These are phyloP conservation scores for Pinus albicaulis DNA, from an alignment of 75 land plant species.

Conservation along the genomic window DNA sequence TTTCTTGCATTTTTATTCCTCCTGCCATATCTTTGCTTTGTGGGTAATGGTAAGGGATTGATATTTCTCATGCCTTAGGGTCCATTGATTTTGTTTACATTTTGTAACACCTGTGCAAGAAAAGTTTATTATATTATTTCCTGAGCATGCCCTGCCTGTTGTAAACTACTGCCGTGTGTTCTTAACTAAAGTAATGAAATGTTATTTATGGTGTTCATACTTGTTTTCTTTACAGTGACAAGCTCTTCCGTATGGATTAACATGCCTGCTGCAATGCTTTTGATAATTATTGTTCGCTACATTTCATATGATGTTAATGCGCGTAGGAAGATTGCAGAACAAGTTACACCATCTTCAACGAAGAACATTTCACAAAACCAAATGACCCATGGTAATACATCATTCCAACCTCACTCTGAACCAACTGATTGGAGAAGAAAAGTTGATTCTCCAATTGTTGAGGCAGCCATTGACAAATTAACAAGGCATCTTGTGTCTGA, in stretches of 20 bases:
- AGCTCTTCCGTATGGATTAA: conserved; percentile 89
- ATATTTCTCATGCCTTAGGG: neutral
- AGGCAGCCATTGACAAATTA: conserved; percentile 87
- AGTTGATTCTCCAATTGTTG: conserved; percentile 87
- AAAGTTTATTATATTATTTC: neutral
- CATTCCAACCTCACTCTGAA: conserved; percentile 19
- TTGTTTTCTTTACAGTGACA: conserved; percentile 59
- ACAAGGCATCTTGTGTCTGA: conserved; percentile 76
- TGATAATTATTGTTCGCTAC: conserved; percentile 63
- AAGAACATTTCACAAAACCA: conserved; percentile 26
- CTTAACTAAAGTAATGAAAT: neutral
- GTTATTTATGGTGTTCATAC: neutral
- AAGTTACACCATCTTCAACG: conserved; percentile 11
- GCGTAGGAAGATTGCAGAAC: conserved; percentile 40
- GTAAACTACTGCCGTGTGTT: neutral
- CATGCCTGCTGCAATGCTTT: conserved; percentile 74
- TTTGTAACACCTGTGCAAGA: neutral
- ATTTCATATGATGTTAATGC: conserved; percentile 67
- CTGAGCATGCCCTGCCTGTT: neutral
- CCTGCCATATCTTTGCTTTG: neutral
- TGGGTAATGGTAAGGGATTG: neutral
- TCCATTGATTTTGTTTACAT: neutral
- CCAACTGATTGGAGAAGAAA: conserved; percentile 63
- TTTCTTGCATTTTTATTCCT: neutral
- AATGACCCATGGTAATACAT: conserved; percentile 18